A percentile compares a stretch with the other conserved stretches of the same genome.
phyloP scores from a whole-genome alignment of 1,284 basidiomycete genomes.

The Singerocomus rubriflavus region DNA sequence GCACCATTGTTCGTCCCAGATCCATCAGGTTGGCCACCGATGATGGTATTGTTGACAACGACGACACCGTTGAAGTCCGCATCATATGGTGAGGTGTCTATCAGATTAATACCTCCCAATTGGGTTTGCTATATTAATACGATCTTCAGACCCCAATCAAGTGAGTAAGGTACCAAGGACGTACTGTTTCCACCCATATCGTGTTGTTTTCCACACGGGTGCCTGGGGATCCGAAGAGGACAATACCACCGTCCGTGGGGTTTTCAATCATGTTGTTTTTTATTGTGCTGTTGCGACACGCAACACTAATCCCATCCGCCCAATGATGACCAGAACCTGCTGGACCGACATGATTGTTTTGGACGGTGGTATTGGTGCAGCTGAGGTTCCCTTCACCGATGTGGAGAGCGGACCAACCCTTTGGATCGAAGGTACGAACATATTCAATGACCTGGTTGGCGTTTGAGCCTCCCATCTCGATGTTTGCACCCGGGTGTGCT shows the following conservation, averaged over 20 bases:
- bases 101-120: slow-evolving; percentile 79
- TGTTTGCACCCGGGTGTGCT: slow-evolving; percentile 63
- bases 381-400: slow-evolving; percentile 60
- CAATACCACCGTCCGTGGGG: slow-evolving; percentile 81
- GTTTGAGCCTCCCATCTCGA: slow-evolving; percentile 73
- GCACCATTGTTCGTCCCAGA: slow-evolving; percentile 47
- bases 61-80: slow-evolving; percentile 70
- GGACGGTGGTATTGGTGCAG: slow-evolving; percentile 65
- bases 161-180: slow-evolving; percentile 1
- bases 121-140: slow-evolving; percentile 52
- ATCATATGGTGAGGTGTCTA: slow-evolving; percentile 72
- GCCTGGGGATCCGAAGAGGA: slow-evolving; percentile 80
- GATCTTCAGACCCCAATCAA: background rate
- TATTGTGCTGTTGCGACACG: slow-evolving; percentile 64
- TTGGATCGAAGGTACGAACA: slow-evolving; percentile 66
- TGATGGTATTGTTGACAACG: slow-evolving; percentile 69
- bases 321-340: slow-evolving; percentile 71
- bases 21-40: slow-evolving; percentile 55
- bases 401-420: slow-evolving; percentile 77
- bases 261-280: slow-evolving; percentile 71
- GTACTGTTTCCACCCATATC: slow-evolving; percentile 65
- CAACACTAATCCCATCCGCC: slow-evolving; percentile 84
- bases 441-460: slow-evolving; percentile 66
- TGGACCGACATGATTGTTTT: slow-evolving; percentile 80
- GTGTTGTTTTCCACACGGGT: slow-evolving; percentile 74